Evolutionary conservation across 1,284 basidiomycete species (phyloP), one percentile per base, ranked within the genome.

Genomic region (Rhodotorula sp.): DNA sequence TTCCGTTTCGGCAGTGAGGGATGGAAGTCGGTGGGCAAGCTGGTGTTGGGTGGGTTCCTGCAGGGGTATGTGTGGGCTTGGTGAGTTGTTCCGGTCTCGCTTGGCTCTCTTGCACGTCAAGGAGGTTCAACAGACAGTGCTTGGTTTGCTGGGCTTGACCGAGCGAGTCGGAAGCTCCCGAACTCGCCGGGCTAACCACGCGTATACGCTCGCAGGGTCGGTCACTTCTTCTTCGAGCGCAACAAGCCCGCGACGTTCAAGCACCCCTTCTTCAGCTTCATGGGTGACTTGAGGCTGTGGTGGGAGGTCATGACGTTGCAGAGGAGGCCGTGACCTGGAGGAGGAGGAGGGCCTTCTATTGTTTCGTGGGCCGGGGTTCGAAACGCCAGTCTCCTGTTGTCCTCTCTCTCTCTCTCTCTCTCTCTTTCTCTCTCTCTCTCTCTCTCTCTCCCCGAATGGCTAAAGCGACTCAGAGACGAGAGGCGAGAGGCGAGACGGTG

Each of bases 221-320:
- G 68, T 11, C 68, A 70, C 49, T 70, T 70, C 36, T 70, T 70
- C 64, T 70, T 64, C 53, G 68, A 70, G 39, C 32, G 39, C 24
- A 70, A 70, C 68, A 66, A 61, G 51, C 68, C 68, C 22, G 68
- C 68, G 1, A 70, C 68, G n/a, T 70, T 70, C 68, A 70, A 70
- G 54, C 68, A 70, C 54, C 68, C 68, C 19, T 64, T 70, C 60
- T 70, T 66, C 39, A 64, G 61, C 20, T 62, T 70, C 64, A 20
- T 60, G 24, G 68, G 68, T 9, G 68, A 70, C 49, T 32, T 70
- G 24, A 63, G n/a, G 5, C 54, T 70, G 0, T 70, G 68, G 68
- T 36, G 36, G 20, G 64, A 70, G 44, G 64, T 70, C 29, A 36
- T 67, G 47, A 62, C 61, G 13, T 10, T 62, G 3, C 46, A 66